Conservation (phyloP, 495 filamentous ascomycete species). For the Platismatia glauca region DNA sequence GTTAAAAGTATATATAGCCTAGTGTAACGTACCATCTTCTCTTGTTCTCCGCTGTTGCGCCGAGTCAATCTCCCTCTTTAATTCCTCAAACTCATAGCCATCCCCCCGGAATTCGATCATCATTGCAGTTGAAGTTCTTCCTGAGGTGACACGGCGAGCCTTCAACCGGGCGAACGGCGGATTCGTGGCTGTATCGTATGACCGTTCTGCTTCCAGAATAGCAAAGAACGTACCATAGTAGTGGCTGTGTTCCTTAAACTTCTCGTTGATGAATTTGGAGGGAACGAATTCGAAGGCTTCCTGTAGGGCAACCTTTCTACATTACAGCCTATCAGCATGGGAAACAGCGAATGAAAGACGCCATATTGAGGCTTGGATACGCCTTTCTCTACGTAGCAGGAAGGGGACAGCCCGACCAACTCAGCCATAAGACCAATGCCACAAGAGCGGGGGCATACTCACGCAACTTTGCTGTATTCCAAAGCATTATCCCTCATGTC, state of each 20-base stretch:
- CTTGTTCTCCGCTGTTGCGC: constrained; percentile 27
- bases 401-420: background rate
- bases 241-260: constrained; percentile 31
- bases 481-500: constrained; percentile 21
- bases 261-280: constrained; percentile 36
- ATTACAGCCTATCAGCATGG: background rate
- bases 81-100: constrained; percentile 21
- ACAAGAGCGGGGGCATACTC: constrained; percentile 19
- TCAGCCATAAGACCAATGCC: too few species aligned
- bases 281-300: constrained; percentile 42
- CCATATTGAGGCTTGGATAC: background rate
- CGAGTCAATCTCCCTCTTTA: constrained; percentile 30
- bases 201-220: constrained; percentile 34
- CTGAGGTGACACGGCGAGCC: constrained; percentile 18
- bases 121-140: constrained; percentile 12
- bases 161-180: constrained; percentile 31
- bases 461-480: constrained; percentile 29
- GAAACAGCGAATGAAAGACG: background rate
- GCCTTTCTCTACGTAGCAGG: background rate
- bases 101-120: constrained; percentile 23
- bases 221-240: constrained; percentile 38
- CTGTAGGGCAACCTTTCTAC: constrained; percentile 34
- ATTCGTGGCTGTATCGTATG: constrained; percentile 22
- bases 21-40: constrained; percentile 18
- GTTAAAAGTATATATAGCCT: background rate